Conservation (phyloP, 805 yeast species). For the Ogataea trehaloabstinens region DNA sequence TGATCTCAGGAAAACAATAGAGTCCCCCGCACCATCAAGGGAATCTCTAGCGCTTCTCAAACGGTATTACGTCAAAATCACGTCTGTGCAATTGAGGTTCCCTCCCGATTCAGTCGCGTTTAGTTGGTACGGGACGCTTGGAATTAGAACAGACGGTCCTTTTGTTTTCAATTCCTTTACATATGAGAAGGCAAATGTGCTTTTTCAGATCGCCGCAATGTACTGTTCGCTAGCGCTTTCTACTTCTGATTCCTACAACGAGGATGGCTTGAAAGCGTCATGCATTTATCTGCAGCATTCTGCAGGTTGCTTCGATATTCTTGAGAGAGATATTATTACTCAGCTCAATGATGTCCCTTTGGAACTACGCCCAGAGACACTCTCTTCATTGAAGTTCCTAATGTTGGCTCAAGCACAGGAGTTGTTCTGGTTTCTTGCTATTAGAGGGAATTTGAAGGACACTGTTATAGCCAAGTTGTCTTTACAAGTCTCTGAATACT, state of each 20-base stretch:
- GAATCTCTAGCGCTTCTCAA: conserved; percentile 38
- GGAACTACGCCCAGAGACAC: conserved; percentile 51
- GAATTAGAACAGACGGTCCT: conserved; percentile 51
- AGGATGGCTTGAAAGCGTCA: conserved; percentile 58
- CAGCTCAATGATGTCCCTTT: conserved; percentile 27
- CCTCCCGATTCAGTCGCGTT: conserved; percentile 61
- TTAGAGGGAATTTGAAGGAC: conserved; percentile 48
- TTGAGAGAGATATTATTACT: conserved; percentile 25
- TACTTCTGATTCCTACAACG: conserved; percentile 40
- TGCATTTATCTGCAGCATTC: conserved; percentile 67
- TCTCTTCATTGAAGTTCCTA: conserved; percentile 48
- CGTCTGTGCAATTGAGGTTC: conserved; percentile 51
- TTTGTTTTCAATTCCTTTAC: conserved; percentile 44
- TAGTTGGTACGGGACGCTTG: conserved; percentile 72
- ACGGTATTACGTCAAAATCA: conserved; percentile 47
- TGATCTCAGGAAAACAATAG: conserved; percentile 41
- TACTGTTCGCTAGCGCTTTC: conserved; percentile 55
- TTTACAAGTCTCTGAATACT: conserved; percentile 57
- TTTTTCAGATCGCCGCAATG: conserved; percentile 67
- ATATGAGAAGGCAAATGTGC: conserved; percentile 60
- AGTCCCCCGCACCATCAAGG: conserved; percentile 29
- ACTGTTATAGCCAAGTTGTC: conserved; percentile 64
- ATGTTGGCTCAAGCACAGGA: conserved; percentile 88
- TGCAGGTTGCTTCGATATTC: conserved; percentile 60
- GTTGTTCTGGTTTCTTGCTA: conserved; percentile 75